These are phyloP conservation scores for Cucumis sativus DNA, from an alignment of 306 rosid species.

Conservation along the genomic window Cucumber_9930_V3 NC_026659.2:20806501-20807000, in stretches of 20 bases:
- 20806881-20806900: background rate
- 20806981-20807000: constrained; percentile 2
- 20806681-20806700: background rate
- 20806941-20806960: constrained; percentile 57
- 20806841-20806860: background rate
- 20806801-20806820: background rate
- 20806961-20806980: constrained; percentile 80
- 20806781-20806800: background rate
- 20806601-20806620: background rate
- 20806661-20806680: background rate
- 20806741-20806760: too few species aligned
- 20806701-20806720: background rate
- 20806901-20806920: background rate
- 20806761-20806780: too few species aligned
- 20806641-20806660: background rate
- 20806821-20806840: background rate
- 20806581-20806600: too few species aligned
- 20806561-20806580: too few species aligned
- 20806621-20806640: background rate
- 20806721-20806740: background rate
- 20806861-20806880: background rate
- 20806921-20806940: constrained; percentile 65
- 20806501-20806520: too few species aligned
- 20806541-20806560: too few species aligned
- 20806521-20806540: too few species aligned